Conservation (phyloP, 2,329 filamentous ascomycete species). For the Trichothecium roseum region DNA sequence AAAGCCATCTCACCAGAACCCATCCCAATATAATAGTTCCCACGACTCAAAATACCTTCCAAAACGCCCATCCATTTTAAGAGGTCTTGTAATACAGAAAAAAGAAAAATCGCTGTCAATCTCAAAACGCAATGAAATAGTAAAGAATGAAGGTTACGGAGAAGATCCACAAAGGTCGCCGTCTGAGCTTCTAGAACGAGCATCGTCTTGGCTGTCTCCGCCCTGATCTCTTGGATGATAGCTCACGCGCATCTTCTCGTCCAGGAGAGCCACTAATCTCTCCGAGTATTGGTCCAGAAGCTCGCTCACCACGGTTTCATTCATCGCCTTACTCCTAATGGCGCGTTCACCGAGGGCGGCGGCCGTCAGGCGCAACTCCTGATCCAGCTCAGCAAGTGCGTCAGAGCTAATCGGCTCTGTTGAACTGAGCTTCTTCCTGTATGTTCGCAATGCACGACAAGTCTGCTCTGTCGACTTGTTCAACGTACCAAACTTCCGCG, state of each 20-base stretch:
- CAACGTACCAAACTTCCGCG: slow-evolving; percentile 41
- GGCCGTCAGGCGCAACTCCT: slow-evolving; percentile 52
- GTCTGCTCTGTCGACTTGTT: slow-evolving; percentile 56
- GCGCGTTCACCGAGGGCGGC: slow-evolving; percentile 49
- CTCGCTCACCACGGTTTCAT: slow-evolving; percentile 48
- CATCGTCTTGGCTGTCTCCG: slow-evolving; percentile 16
- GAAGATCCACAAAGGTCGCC: slow-evolving; percentile 24
- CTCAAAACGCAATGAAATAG: slow-evolving; percentile 4
- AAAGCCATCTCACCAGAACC: no score
- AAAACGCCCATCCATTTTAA: not conserved
- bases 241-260: slow-evolving; percentile 54
- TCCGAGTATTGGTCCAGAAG: slow-evolving; percentile 69
- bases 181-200: slow-evolving; percentile 20
- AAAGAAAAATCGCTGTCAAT: not conserved
- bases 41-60: not conserved
- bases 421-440: slow-evolving; percentile 51
- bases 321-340: slow-evolving; percentile 42
- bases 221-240: slow-evolving; percentile 22
- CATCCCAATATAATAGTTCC: no score
- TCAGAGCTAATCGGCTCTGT: slow-evolving; percentile 46
- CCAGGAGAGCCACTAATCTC: slow-evolving; percentile 57
- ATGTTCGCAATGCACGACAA: slow-evolving; percentile 50
- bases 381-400: slow-evolving; percentile 50
- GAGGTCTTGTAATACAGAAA: not conserved
- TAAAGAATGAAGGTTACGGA: slow-evolving; percentile 13